Base-by-base conservation (phyloP, 176 grass and related monocot genomes). In the Paspalum vaginatum region DNA sequence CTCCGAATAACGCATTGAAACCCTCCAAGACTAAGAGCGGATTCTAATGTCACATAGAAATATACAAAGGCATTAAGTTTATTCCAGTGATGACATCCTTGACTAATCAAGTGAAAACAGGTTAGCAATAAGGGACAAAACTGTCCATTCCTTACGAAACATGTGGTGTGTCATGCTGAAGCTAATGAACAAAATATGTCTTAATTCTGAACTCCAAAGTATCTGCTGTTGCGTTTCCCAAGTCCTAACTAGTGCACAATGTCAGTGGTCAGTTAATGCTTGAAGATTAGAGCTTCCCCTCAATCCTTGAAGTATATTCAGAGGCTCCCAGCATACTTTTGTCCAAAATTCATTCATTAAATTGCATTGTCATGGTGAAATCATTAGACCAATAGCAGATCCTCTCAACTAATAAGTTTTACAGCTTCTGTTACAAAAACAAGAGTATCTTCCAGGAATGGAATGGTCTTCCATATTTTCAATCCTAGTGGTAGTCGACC, bases 401-500 rank as follows among this genome's bases (percentile, higher is more conserved):
- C 32, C 49, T 47, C 27, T 32, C 7, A 79, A 13, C 71, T 70
- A 73, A 98, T 87, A 60, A 85, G 61, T 66, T 78, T 89, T 39
- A 93, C 81, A 40, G 75, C 78, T 72, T 86, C 90, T 42, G 96
- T 89, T 71, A 79, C 88, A 11, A 92, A 91, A 56, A 93, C 82
- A 70, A 91, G 86, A 41, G 84, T 87, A 61, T 99, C 96, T 79
- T 91, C 90, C 24, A 95, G 14, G 41, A 86, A 95, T 24, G 92
- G 92, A 80, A 93, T 53, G 16, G 96, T 98, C 61, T 87, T 95
- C 96, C 96, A 98, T 78, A 93, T 88, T 72, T 93, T 89, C 72
- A 95, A 76, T 68, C 79, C 84, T 64, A 89, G 48, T 7, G 80
- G 78, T 11, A 70, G 45, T 48, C 48, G 58, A 15, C 65, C 83